Conservation (phyloP, 176 grass and related monocot genomes). For the Triticum aestivum region IWGSC_CS_RefSeq_v2.1 NC_057803.1:613366478-613366977, state of each 20-base stretch:
- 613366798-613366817: too few species aligned
- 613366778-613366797: too few species aligned
- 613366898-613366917: too few species aligned
- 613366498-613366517: slow-evolving; percentile 83
- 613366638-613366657: not conserved
- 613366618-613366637: not conserved
- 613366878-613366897: too few species aligned
- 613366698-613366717: slow-evolving; percentile 98
- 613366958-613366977: too few species aligned
- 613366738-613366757: slow-evolving; percentile 55
- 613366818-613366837: too few species aligned
- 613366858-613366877: too few species aligned
- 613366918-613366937: too few species aligned
- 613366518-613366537: slow-evolving; percentile 84
- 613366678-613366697: slow-evolving; percentile 84
- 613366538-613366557: not conserved
- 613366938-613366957: too few species aligned
- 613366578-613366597: too few species aligned
- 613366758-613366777: too few species aligned
- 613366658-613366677: slow-evolving; percentile 75
- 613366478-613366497: slow-evolving; percentile 66
- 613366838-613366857: too few species aligned
- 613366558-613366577: not conserved
- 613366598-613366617: slow-evolving; percentile 9
- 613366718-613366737: slow-evolving; percentile 85